A percentile compares a stretch with the other conserved stretches of the same genome.
Evolutionary conservation across 441 rosid species (phyloP).

Genomic region (Metrosideros polymorpha): DNA sequence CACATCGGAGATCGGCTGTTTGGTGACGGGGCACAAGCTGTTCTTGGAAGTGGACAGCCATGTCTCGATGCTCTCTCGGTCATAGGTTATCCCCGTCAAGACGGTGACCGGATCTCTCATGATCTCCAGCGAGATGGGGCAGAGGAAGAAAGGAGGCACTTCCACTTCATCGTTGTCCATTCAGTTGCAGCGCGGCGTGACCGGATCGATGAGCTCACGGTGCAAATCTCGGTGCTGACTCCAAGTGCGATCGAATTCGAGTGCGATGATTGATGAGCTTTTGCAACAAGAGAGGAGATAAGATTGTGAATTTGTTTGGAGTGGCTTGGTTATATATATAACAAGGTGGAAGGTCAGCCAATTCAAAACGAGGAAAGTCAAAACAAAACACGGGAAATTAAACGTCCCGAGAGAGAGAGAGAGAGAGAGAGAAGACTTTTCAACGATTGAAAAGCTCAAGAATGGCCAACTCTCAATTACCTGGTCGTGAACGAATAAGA

Average conservation of each 20-base stretch:
- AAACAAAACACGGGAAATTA: constrained; percentile 1
- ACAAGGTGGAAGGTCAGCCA: not conserved
- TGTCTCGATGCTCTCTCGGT: constrained; percentile 70
- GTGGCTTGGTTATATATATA: not conserved
- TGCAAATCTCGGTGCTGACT: not conserved
- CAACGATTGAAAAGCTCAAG: not conserved
- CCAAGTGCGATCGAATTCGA: not conserved
- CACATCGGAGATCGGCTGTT: constrained; percentile 27
- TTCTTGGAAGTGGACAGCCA: constrained; percentile 58
- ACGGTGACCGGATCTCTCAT: constrained; percentile 84
- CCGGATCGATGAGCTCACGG: not conserved
- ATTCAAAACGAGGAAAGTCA: not conserved
- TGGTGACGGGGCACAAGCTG: constrained; percentile 63
- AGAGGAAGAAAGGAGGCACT: constrained; percentile 60
- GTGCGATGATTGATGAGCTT: not conserved
- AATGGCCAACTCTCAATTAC: not conserved
- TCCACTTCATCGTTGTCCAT: constrained; percentile 43
- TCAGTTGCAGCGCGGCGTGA: not conserved
- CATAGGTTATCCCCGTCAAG: constrained; percentile 75
- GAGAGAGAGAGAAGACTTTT: not conserved
- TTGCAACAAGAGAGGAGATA: not conserved
- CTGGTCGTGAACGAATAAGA: not conserved
- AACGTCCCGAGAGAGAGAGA: not conserved
- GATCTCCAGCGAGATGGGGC: constrained; percentile 82
- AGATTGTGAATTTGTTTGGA: not conserved